These are phyloP conservation scores for Croton setiger DNA, from an alignment of 441 rosid species.

Conservation along the genomic window DNA sequence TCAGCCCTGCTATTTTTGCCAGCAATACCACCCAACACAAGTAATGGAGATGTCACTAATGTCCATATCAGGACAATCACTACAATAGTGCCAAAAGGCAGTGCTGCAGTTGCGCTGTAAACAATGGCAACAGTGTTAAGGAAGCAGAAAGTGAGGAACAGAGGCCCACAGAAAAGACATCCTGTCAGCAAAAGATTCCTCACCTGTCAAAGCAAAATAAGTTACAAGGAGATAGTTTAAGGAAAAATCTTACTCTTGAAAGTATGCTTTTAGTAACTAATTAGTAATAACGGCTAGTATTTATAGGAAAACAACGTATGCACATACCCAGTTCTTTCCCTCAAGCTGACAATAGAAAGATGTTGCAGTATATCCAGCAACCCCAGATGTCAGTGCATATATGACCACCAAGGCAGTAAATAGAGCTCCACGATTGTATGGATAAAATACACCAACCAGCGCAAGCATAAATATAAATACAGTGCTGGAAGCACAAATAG, in stretches of 20 bases:
- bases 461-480: constrained; percentile 72
- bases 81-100: constrained; percentile 74
- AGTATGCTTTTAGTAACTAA: neutral
- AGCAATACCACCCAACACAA: constrained; percentile 85
- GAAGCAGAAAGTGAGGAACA: constrained; percentile 76
- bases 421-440: constrained; percentile 83
- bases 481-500: constrained; percentile 38
- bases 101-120: constrained; percentile 73
- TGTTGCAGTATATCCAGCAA: constrained; percentile 69
- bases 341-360: constrained; percentile 82
- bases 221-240: neutral
- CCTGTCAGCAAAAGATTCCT: constrained; percentile 69
- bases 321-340: constrained; percentile 68
- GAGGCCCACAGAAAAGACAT: constrained; percentile 75
- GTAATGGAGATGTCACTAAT: constrained; percentile 66
- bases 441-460: constrained; percentile 79
- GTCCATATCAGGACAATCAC: constrained; percentile 78
- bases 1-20: constrained; percentile 83
- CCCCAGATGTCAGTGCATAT: constrained; percentile 75
- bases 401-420: constrained; percentile 78
- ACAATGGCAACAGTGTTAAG: constrained; percentile 74
- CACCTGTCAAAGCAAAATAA: constrained; percentile 47
- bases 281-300: too few relatives aligned
- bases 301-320: neutral
- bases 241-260: neutral